These are phyloP conservation scores for Lobulomyces angularis DNA, from an alignment of 192 early-diverging fungal genomes.

Conservation along the genomic window DNA sequence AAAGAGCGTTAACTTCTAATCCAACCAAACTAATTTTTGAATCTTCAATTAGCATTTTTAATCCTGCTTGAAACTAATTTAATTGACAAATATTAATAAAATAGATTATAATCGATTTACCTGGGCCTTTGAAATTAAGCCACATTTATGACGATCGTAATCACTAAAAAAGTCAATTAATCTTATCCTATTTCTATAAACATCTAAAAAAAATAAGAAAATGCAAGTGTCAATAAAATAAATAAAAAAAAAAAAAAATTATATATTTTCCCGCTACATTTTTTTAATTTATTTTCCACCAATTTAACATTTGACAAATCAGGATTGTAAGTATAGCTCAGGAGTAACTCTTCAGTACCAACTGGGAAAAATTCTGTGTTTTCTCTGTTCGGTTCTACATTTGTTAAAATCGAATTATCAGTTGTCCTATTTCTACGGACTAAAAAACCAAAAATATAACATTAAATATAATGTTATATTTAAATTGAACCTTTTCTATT, in stretches of 20 bases:
- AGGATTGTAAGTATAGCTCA: slow-evolving; percentile 6
- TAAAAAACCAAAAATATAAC: not conserved
- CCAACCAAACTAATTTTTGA: slow-evolving; percentile 17
- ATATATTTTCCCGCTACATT: no score
- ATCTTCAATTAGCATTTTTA: no score
- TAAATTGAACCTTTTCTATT: slow-evolving; percentile 28
- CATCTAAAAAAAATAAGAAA: slow-evolving; percentile 14
- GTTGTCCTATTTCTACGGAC: slow-evolving; percentile 1
- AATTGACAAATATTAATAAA: not conserved
- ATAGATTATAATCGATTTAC: slow-evolving; percentile 12
- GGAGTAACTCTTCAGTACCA: slow-evolving; percentile 39
- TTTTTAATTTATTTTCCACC: slow-evolving; percentile 34
- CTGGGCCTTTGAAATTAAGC: slow-evolving; percentile 30
- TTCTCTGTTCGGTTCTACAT: slow-evolving; percentile 10
- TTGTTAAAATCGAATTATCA: not conserved
- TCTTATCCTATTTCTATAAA: slow-evolving; percentile 38
- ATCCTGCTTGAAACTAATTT: slow-evolving; percentile 29
- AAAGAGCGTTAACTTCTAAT: slow-evolving; percentile 18
- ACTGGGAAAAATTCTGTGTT: slow-evolving; percentile 26
- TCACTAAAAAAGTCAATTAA: slow-evolving; percentile 42
- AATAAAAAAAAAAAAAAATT: slow-evolving; percentile 4
- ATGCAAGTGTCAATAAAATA: not conserved
- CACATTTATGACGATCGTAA: slow-evolving; percentile 42
- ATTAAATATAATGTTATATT: not conserved
- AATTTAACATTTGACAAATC: slow-evolving; percentile 7